Base-by-base conservation (phyloP, 805 yeast genomes). In the Sporopachydermia lactativora region DNA sequence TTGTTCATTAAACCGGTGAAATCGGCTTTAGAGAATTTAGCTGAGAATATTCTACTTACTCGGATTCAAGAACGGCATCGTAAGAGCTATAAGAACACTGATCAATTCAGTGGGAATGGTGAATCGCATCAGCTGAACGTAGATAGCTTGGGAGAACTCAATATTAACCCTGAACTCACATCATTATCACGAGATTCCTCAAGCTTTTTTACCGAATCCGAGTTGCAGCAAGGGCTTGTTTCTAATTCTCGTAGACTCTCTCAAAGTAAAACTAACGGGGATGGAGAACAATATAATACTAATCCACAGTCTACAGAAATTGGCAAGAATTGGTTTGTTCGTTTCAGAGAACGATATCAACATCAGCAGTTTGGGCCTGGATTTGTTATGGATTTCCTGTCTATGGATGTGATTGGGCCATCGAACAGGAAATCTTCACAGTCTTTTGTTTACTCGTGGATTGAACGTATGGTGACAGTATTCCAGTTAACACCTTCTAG, bases 341-440 rank as follows among this genome's bases (percentile, higher is more conserved):
- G 31, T 8, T 24, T 24, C 31, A 24, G n/a, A 24, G 31, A 24
- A 24, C 31, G 31, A n/a, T 24, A 24, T 24, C 31, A 24, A 24
- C 31, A n/a, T 8, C 8, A n/a, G n/a, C 31, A 24, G n/a, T 24
- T 24, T 24, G 31, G 31, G 13, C 31, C 31, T 24, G 31, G 31
- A 8, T 24, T 8, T 24, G 8, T 24, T 8, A 24, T 24, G 31
- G 31, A 24, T n/a, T 24, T 24, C 31, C 31, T 24, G 8, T 24
- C 31, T n/a, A 24, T 24, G 31, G 31, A 24, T 24, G n/a, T n/a
- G 31, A 8, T 8, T n/a, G n/a, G n/a, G 13, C 13, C n/a, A 24
- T 8, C 31, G 8, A 8, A n/a, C 31, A 24, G n/a, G n/a, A 8
- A 8, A 24, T 8, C 31, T 8, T n/a, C 31, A 24, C 13, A 24